Percentiles rank a stretch among this genome's conserved stretches.
Evolutionary conservation across 768 basidiomycete species (phyloP).

Genomic region (Pholiota microspora): DNA sequence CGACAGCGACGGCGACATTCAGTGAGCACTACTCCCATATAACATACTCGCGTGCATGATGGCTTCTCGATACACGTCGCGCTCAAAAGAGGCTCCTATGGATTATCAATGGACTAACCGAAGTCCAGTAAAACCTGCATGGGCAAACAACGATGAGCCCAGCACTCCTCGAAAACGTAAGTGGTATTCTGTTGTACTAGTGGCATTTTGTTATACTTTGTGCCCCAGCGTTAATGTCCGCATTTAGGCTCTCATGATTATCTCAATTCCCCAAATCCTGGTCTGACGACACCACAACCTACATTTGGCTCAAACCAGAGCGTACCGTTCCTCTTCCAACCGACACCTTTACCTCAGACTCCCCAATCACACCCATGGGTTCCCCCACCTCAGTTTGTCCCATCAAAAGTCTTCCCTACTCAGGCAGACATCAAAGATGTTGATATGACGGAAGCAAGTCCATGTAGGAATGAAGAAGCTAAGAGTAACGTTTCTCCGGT

Average conservation of each 20-base stretch:
- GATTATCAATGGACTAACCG: constrained; percentile 85
- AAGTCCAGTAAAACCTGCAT: constrained; percentile 53
- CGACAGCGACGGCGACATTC: too few species aligned
- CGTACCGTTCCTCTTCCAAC: constrained; percentile 71
- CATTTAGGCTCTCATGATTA: constrained; percentile 36
- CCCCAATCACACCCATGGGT: constrained; percentile 61
- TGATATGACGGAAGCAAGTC: constrained; percentile 74
- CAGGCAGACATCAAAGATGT: constrained; percentile 58
- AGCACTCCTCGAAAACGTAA: constrained; percentile 68
- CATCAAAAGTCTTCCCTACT: constrained; percentile 56
- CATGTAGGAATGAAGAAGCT: constrained; percentile 30
- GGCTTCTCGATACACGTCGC: constrained; percentile 25
- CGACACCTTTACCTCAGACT: constrained; percentile 36
- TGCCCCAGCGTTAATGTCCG: background rate
- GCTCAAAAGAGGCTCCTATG: constrained; percentile 84
- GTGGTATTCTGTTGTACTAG: constrained; percentile 27
- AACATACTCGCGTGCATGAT: background rate
- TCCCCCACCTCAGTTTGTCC: constrained; percentile 61
- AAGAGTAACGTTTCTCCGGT: constrained; percentile 27
- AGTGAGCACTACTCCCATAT: background rate
- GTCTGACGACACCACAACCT: constrained; percentile 35
- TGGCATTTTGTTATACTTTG: constrained; percentile 7
- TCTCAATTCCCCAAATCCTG: constrained; percentile 42
- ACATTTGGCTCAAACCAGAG: constrained; percentile 65
- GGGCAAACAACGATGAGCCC: constrained; percentile 50